A percentile compares a stretch with the other conserved stretches of the same genome.
These are phyloP conservation scores for Pseudogymnoascus sp. DNA, from an alignment of 2,329 filamentous ascomycete genomes.

Conservation along the genomic window DNA sequence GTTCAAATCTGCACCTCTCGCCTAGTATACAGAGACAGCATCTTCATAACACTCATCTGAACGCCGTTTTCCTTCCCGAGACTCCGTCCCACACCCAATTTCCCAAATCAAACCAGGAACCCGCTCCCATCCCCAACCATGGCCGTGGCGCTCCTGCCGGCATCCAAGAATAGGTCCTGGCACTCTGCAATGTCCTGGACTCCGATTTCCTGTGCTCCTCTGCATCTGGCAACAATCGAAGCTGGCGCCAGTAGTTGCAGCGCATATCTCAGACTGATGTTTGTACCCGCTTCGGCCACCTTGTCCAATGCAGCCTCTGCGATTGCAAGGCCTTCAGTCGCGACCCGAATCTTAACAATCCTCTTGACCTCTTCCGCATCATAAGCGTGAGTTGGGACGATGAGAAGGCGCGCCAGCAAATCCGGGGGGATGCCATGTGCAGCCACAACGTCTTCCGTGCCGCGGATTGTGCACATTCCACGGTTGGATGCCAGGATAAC, in stretches of 20 bases:
- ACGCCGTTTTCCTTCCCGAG: slow-evolving; percentile 10
- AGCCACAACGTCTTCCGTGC: slow-evolving; percentile 71
- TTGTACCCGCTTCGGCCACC: slow-evolving; percentile 77
- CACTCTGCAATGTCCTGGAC: slow-evolving; percentile 71
- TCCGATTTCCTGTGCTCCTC: slow-evolving; percentile 69
- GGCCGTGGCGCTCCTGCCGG: slow-evolving; percentile 66
- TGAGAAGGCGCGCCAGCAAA: slow-evolving; percentile 86
- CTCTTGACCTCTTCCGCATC: slow-evolving; percentile 81
- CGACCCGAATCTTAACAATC: slow-evolving; percentile 78
- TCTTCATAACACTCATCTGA: slow-evolving; percentile 6
- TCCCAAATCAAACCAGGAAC: slow-evolving; percentile 41
- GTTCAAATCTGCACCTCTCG: not conserved
- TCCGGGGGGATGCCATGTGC: slow-evolving; percentile 93
- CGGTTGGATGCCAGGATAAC: slow-evolving; percentile 97
- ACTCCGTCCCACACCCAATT: slow-evolving; percentile 10
- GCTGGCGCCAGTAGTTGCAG: slow-evolving; percentile 64
- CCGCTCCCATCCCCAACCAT: slow-evolving; percentile 55
- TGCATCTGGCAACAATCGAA: slow-evolving; percentile 81
- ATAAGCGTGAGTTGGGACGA: slow-evolving; percentile 91
- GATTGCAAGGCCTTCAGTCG: slow-evolving; percentile 72
- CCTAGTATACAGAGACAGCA: slow-evolving; percentile 5
- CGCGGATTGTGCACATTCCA: slow-evolving; percentile 86
- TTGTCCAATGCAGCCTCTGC: slow-evolving; percentile 78
- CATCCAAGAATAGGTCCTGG: slow-evolving; percentile 77
- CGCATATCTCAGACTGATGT: slow-evolving; percentile 85